Evolutionary conservation across 257 asterid species (phyloP), one percentile per base, ranked within the genome.

Genomic region (Mentha longifolia): DNA sequence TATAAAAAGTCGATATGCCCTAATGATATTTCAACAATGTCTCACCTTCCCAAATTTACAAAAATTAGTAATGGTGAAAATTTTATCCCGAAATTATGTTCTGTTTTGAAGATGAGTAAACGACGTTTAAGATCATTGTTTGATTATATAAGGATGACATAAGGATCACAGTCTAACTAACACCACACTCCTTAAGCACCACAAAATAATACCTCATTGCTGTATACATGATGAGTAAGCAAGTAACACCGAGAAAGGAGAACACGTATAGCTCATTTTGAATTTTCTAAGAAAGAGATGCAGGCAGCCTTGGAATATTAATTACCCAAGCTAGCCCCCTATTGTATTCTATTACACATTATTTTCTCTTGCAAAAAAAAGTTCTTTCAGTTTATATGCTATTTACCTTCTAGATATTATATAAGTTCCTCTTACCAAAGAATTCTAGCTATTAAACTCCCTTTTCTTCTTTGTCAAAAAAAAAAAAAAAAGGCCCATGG

Each of bases 271-370:
- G 35, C 66, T 77, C 16, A 41, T 16, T 11, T 30, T 14, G 7
- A 20, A 59, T 8, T 28, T n/a, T 19, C 52, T 31, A 16, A 41
- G 70, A 72, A 14, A 62, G 30, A 31, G 41, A 73, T 60, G 39
- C 73, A 72, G n/a, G 68, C 68, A 37, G 65, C 33, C 35, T n/a
- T 62, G 45, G 39, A 14, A 46, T 43, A 63, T 42, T 42, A 68
- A 60, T 20, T 43, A 35, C 19, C 30, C 45, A 30, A 45, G 46
- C 13, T 67, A 67, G 22, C 49, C 15, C 13, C 57, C 51, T 56
- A 45, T 54, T 56, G 63, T 14, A 5, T 49, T n/a, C 77, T 47
- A 39, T 50, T 30, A 70, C 31, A 35, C 42, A 42, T 3, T 4
- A 31, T 12, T 33, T 54, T 9, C 37, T 74, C 54, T 30, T 42